Conservation (phyloP, 179 eudicot species). For the Vitellaria paradoxa region DNA sequence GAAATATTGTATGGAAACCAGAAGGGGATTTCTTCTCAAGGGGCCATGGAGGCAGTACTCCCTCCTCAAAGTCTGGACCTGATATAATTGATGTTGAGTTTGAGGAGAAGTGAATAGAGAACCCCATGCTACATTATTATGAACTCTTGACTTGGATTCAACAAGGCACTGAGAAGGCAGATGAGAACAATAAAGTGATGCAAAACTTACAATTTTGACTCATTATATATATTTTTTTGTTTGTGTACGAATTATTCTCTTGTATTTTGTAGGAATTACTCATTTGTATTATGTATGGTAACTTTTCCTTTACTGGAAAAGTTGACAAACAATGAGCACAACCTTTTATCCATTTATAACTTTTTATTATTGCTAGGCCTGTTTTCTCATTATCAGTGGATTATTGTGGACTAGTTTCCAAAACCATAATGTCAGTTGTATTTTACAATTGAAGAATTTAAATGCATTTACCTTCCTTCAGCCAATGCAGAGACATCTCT, state of each 20-base stretch:
- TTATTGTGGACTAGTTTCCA: too few species aligned
- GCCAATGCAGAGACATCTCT: too few species aligned
- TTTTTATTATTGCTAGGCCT: too few species aligned
- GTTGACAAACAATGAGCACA: background rate
- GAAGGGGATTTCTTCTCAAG: slow-evolving; percentile 58
- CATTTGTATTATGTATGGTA: background rate
- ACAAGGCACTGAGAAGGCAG: background rate
- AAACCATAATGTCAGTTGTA: too few species aligned
- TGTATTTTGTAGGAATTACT: background rate
- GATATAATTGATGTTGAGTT: slow-evolving; percentile 84
- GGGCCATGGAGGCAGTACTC: slow-evolving; percentile 37
- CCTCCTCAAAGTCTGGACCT: slow-evolving; percentile 58
- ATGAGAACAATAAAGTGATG: background rate
- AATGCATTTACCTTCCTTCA: too few species aligned
- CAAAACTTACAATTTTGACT: too few species aligned
- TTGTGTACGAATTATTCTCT: too few species aligned
- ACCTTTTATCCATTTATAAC: background rate
- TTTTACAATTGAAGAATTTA: too few species aligned
- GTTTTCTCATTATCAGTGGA: too few species aligned
- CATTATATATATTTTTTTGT: too few species aligned
- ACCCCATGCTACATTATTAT: background rate
- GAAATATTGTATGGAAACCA: slow-evolving; percentile 89
- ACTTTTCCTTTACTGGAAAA: background rate
- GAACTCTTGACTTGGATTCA: background rate
- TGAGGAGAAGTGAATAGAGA: slow-evolving; percentile 55